Conservation (phyloP, 2,329 filamentous ascomycete genomes). For the Fusarium sp. region DNA sequence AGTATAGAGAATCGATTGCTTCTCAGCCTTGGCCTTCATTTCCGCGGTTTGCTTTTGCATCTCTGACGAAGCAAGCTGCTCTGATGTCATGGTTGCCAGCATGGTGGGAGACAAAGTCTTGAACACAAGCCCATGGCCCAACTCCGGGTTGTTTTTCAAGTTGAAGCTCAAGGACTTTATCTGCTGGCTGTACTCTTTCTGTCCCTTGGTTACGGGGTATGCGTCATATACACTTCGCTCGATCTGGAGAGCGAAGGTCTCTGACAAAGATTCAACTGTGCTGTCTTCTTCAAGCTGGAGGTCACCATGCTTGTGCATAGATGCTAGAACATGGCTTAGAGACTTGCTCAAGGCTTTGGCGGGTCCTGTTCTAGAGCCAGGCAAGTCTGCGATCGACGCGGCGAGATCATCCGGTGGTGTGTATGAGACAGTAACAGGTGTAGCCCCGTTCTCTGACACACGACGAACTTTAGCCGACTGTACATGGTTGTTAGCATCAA, state of each 20-base stretch:
- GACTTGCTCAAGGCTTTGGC: conserved; percentile 78
- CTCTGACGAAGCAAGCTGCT: conserved; percentile 93
- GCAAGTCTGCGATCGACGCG: conserved; percentile 65
- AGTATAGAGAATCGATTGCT: conserved; percentile 85
- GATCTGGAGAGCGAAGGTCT: conserved; percentile 80
- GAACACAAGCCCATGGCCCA: conserved; percentile 80
- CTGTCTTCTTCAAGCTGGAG: conserved; percentile 73
- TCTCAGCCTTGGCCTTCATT: conserved; percentile 81
- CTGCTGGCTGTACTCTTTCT: conserved; percentile 68
- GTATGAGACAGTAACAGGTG: conserved; percentile 52
- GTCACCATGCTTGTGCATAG: conserved; percentile 73
- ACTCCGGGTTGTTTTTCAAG: conserved; percentile 85
- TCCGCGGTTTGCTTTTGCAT: conserved; percentile 81
- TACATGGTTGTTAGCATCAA: conserved; percentile 3
- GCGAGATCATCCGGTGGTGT: conserved; percentile 64
- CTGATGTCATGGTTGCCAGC: conserved; percentile 87
- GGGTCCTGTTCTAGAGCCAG: conserved; percentile 72
- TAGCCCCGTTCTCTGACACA: conserved; percentile 61
- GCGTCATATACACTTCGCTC: conserved; percentile 76
- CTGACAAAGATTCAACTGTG: conserved; percentile 72
- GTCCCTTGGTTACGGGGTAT: conserved; percentile 59
- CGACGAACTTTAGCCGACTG: conserved; percentile 64
- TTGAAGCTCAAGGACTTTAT: conserved; percentile 85
- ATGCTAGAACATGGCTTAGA: conserved; percentile 73
- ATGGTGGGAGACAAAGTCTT: conserved; percentile 77